phyloP scores from a whole-genome alignment of 2,329 filamentous ascomycete genomes.

The Verticillium dahliae region DNA sequence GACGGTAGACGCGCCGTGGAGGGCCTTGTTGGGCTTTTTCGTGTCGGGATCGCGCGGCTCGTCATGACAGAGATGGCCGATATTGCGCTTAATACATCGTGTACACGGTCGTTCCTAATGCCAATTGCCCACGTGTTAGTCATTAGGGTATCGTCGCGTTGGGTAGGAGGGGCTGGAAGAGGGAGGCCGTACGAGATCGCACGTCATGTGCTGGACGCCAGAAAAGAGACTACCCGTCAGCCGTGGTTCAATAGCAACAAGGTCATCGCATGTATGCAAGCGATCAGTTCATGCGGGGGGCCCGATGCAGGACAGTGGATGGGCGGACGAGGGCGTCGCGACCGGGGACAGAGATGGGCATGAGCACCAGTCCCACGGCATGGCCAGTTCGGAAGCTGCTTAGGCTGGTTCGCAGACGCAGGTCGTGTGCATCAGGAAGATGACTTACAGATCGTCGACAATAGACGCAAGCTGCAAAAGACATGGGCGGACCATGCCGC shows the following conservation, averaged over 20 bases:
- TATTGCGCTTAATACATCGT: slow-evolving; percentile 96
- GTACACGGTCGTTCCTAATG: slow-evolving; percentile 88
- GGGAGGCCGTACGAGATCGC: slow-evolving; percentile 68
- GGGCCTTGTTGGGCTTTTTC: slow-evolving; percentile 67
- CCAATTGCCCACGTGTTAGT: slow-evolving; percentile 18
- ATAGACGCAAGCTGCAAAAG: slow-evolving; percentile 72
- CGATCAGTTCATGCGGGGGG: not conserved
- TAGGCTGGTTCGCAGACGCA: not conserved
- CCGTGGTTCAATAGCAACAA: slow-evolving; percentile 23
- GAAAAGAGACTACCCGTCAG: slow-evolving; percentile 36
- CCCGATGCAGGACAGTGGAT: not conserved
- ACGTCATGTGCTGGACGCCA: slow-evolving; percentile 75
- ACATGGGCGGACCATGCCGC: slow-evolving; percentile 20
- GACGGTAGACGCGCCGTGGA: slow-evolving; percentile 46
- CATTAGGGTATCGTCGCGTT: slow-evolving; percentile 6
- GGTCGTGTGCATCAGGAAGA: slow-evolving; percentile 2
- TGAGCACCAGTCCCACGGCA: not conserved
- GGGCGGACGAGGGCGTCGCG: not conserved
- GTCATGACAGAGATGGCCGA: slow-evolving; percentile 96
- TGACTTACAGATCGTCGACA: slow-evolving; percentile 82
- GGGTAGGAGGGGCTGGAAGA: slow-evolving; percentile 10
- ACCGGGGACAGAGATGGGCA: not conserved
- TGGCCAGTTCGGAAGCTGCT: not conserved
- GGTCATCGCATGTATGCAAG: slow-evolving; percentile 2
- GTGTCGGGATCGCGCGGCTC: slow-evolving; percentile 80